Evolutionary conservation across 2,329 filamentous ascomycete species (phyloP).

Genomic region (Stemphylium lycopersici): DNA sequence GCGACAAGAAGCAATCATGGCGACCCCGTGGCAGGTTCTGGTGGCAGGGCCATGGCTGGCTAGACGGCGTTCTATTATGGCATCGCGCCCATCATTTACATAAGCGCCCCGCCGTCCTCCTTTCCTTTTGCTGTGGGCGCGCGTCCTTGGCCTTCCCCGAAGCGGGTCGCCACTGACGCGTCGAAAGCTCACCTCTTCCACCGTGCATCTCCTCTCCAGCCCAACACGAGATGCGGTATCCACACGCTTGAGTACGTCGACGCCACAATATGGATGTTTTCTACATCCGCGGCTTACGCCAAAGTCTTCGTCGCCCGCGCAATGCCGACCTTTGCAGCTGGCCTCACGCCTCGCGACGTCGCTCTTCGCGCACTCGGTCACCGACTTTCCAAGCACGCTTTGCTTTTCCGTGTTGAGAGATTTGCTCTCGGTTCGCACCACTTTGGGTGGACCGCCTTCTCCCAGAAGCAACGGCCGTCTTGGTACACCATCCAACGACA

Average conservation of each 20-base stretch:
- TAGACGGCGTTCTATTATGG: neutral
- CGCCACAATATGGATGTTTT: constrained; percentile 25
- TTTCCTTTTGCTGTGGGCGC: neutral
- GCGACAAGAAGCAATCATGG: too few species aligned
- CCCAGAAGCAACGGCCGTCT: constrained; percentile 7
- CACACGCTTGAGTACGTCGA: constrained; percentile 1
- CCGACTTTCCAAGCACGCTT: neutral
- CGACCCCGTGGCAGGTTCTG: neutral
- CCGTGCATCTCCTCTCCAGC: neutral
- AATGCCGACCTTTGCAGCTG: constrained; percentile 5
- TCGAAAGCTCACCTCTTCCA: constrained; percentile 1
- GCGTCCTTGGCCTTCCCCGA: neutral
- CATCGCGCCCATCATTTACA: neutral
- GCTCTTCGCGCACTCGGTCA: neutral
- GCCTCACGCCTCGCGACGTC: constrained; percentile 4
- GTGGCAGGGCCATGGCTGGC: neutral
- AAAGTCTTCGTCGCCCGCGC: neutral
- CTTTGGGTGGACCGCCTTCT: neutral
- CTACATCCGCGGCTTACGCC: constrained; percentile 1
- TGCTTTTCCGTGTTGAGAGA: constrained; percentile 9
- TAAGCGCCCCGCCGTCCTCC: constrained; percentile 1
- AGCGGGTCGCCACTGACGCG: constrained; percentile 1
- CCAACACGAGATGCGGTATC: constrained; percentile 11
- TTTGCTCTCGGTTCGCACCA: neutral
- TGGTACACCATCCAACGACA: neutral